A percentile compares a stretch with the other conserved stretches of the same genome.
Conservation (phyloP, 106 monocot species). For the Hemerocallis citrina region DNA sequence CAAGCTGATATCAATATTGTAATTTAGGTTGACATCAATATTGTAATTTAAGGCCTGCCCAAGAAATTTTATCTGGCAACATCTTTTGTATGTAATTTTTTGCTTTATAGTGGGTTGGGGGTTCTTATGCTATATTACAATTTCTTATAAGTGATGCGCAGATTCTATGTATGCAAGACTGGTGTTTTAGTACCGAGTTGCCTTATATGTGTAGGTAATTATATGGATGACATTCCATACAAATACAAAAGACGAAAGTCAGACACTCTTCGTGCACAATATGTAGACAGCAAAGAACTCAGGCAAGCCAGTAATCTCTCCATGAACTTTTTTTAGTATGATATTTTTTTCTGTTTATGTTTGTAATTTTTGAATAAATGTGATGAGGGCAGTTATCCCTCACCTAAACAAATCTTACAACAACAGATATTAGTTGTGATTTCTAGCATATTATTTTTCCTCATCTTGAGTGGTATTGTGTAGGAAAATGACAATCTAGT, state of each 20-base stretch:
- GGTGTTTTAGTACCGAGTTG: too few species aligned
- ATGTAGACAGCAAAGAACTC: conserved; percentile 72
- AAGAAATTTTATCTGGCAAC: too few species aligned
- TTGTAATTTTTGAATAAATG: background rate
- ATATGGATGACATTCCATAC: conserved; percentile 30
- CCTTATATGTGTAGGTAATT: conserved; percentile 23
- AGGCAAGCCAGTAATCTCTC: conserved; percentile 25
- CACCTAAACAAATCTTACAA: background rate
- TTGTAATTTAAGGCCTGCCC: too few species aligned
- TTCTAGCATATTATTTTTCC: background rate
- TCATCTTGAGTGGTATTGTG: background rate
- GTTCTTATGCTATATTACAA: too few species aligned
- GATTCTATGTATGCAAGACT: too few species aligned
- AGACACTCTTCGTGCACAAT: conserved; percentile 83
- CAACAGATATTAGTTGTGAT: background rate
- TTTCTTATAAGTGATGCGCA: too few species aligned
- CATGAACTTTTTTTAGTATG: background rate
- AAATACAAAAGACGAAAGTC: conserved; percentile 63
- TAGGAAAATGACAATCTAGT: background rate
- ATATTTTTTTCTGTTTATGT: background rate
- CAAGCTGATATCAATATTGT: too few species aligned
- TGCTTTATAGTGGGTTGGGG: too few species aligned
- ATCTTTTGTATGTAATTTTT: too few species aligned
- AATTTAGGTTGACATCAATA: too few species aligned
- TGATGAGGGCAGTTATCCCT: background rate